Percentiles rank a stretch among this genome's conserved stretches.
These are phyloP conservation scores for Corymbia maculata DNA, from an alignment of 345 rosid species.

Conservation along the genomic window DNA sequence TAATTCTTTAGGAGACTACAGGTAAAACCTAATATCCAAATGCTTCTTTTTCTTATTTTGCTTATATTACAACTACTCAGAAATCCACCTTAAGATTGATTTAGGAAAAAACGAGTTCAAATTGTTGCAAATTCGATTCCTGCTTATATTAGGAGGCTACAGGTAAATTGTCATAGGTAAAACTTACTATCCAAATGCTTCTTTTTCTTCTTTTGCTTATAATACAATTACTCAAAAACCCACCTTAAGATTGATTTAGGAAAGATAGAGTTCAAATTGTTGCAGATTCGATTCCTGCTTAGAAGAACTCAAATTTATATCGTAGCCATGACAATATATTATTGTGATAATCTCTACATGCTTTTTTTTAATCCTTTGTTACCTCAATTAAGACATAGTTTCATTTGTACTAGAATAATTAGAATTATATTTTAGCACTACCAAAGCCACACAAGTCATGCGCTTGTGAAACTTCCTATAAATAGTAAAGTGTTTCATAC, in stretches of 20 bases:
- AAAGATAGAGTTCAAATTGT: fast-evolving
- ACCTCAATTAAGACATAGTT: neutral
- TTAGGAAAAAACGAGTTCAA: fast-evolving
- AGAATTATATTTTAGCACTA: neutral
- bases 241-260: neutral
- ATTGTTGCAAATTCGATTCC: fast-evolving
- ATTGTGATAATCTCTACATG: fast-evolving
- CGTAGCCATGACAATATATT: neutral
- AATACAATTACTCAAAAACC: neutral
- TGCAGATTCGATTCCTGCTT: neutral
- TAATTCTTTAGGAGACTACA: too few relatives aligned
- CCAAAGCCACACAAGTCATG: neutral
- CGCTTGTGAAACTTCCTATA: fast-evolving
- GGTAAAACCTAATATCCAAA: too few relatives aligned
- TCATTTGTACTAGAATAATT: neutral
- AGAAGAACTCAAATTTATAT: neutral
- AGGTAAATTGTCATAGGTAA: too few relatives aligned
- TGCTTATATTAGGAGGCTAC: neutral
- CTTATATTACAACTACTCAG: neutral
- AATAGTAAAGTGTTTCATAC: neutral
- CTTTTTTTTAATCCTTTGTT: neutral
- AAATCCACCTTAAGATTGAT: neutral
- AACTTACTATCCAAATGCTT: too few relatives aligned
- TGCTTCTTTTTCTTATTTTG: neutral
- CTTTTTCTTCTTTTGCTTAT: too few relatives aligned